These are phyloP conservation scores for Oxyria digyna DNA, from an alignment of 148 eudicot species.

Conservation along the genomic window DNA sequence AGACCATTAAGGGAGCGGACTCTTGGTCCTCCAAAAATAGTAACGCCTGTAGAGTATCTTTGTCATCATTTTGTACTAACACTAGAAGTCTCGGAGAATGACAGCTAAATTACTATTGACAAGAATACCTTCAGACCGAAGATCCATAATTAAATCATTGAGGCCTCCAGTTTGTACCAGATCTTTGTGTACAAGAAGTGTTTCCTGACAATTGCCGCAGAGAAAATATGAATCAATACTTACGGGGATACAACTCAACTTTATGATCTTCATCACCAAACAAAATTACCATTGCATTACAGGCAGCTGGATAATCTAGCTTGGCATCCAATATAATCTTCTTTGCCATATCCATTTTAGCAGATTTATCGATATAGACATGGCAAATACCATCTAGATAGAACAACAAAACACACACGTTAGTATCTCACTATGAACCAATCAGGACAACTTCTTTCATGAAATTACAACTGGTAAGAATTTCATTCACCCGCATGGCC, in stretches of 20 bases:
- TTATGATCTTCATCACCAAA: neutral
- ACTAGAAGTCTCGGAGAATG: neutral
- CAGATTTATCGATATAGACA: constrained; percentile 90
- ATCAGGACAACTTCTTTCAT: neutral
- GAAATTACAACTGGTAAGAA: neutral
- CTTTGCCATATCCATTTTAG: constrained; percentile 74
- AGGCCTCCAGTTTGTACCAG: constrained; percentile 40
- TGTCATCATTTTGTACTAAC: neutral
- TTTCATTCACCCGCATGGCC: constrained; percentile 84
- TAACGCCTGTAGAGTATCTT: constrained; percentile 41
- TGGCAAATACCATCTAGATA: constrained; percentile 89
- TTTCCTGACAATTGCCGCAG: constrained; percentile 41
- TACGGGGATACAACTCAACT: neutral
- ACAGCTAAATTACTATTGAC: neutral
- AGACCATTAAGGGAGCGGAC: constrained; percentile 40
- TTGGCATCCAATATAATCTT: constrained; percentile 73
- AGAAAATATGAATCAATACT: neutral
- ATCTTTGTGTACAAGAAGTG: constrained; percentile 87
- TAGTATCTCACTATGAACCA: neutral
- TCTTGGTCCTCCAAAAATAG: constrained; percentile 72
- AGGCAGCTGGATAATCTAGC: constrained; percentile 91
- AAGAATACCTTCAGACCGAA: constrained; percentile 54
- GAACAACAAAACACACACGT: neutral
- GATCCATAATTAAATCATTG: constrained; percentile 45
- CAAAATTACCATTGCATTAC: constrained; percentile 86